These are phyloP conservation scores for Marchantia polymorpha DNA, from an alignment of 225 moss, liverwort and hornwort genomes.

Conservation along the genomic window DNA sequence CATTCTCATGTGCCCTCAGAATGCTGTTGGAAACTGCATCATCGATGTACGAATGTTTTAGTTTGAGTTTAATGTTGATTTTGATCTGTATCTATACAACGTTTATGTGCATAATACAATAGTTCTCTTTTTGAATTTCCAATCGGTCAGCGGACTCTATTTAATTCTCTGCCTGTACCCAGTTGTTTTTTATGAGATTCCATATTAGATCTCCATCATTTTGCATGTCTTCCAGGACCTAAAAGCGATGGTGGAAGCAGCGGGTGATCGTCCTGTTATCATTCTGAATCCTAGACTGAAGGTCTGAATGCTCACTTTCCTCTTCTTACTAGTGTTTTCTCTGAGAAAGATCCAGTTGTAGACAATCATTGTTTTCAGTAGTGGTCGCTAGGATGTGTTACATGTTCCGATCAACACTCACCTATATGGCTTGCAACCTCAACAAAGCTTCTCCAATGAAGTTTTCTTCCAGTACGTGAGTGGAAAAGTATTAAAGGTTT, in stretches of 20 bases:
- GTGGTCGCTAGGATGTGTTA: no score
- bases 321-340: not conserved
- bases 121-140: not conserved
- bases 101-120: not conserved
- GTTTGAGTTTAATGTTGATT: not conserved
- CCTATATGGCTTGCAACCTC: no score
- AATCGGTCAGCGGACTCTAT: not conserved
- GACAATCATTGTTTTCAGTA: no score
- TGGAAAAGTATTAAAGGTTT: no score
- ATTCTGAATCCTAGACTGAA: slow-evolving; percentile 84
- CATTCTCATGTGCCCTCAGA: slow-evolving; percentile 94
- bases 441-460: no score
- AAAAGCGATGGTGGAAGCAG: slow-evolving; percentile 88
- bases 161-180: not conserved
- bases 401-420: no score
- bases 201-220: not conserved
- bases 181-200: not conserved
- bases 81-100: not conserved
- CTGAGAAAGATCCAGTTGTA: no score
- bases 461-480: no score
- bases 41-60: slow-evolving; percentile 55
- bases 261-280: slow-evolving; percentile 76
- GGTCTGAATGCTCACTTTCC: slow-evolving; percentile 29
- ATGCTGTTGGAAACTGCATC: slow-evolving; percentile 96
- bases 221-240: slow-evolving; percentile 48